Conservation (phyloP, 441 rosid genomes). For the Manihot esculenta region DNA sequence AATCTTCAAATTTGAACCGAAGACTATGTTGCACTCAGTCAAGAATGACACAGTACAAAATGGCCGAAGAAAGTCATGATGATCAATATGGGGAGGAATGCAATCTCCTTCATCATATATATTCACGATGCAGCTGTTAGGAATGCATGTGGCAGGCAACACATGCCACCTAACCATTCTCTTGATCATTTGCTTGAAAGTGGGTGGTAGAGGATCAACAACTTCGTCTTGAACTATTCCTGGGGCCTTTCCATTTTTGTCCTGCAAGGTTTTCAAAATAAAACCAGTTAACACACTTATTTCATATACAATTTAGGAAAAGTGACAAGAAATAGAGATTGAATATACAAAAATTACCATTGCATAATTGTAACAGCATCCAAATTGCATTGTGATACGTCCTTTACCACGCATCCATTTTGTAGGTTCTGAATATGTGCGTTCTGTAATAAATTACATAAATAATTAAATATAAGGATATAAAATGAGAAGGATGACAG, state of each 20-base stretch:
- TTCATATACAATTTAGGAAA: background rate
- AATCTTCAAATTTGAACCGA: conserved; percentile 51
- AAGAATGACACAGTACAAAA: conserved; percentile 67
- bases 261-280: conserved; percentile 30
- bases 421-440: conserved; percentile 43
- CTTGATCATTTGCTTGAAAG: conserved; percentile 60
- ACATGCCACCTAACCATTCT: conserved; percentile 62
- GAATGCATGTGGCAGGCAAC: conserved; percentile 56
- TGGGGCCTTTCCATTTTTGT: conserved; percentile 58
- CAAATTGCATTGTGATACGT: conserved; percentile 44
- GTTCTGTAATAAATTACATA: conserved; percentile 24
- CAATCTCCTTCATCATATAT: conserved; percentile 74
- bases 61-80: conserved; percentile 63
- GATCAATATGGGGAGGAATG: conserved; percentile 71
- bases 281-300: background rate
- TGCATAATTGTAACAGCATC: conserved; percentile 52
- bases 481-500: background rate
- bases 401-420: conserved; percentile 58
- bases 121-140: conserved; percentile 71
- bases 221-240: conserved; percentile 54
- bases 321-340: background rate
- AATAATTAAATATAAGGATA: too few species aligned
- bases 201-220: conserved; percentile 57
- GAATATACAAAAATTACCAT: conserved; percentile 21
- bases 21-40: conserved; percentile 50